Conservation (phyloP, 106 monocot genomes). For the Platanthera zijinensis region DNA sequence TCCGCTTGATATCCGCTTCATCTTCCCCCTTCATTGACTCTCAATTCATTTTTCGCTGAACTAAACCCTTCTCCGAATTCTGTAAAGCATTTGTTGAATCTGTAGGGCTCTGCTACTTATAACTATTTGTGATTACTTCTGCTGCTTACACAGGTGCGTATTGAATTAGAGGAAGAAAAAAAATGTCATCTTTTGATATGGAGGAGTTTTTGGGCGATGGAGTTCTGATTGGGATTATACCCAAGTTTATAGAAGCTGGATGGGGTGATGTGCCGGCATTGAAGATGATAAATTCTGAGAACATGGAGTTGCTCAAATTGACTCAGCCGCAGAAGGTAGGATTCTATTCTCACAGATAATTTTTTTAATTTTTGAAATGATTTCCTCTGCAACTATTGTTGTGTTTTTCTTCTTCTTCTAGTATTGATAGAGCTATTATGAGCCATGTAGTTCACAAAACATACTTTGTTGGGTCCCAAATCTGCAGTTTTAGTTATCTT, state of each 20-base stretch:
- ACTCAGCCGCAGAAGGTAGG: conserved; percentile 20
- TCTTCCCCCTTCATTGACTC: too few relatives aligned
- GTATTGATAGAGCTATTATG: too few relatives aligned
- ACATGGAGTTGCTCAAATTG: conserved; percentile 19
- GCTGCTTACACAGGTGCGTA: not conserved
- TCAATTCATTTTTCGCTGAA: too few relatives aligned
- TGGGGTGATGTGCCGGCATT: conserved; percentile 31
- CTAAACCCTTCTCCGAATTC: too few relatives aligned
- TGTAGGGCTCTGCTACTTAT: too few relatives aligned
- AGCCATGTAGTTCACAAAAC: too few relatives aligned
- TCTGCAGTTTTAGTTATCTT: too few relatives aligned
- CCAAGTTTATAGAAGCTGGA: conserved; percentile 17
- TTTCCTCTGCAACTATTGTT: too few relatives aligned
- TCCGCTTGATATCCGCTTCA: too few relatives aligned
- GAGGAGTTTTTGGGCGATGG: conserved; percentile 32
- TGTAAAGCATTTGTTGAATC: too few relatives aligned
- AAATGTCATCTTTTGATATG: conserved; percentile 21
- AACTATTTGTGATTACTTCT: not conserved
- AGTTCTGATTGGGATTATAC: conserved; percentile 16
- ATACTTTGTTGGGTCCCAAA: too few relatives aligned
- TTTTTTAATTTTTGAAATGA: not conserved
- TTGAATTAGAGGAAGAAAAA: not conserved
- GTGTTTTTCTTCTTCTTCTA: too few relatives aligned
- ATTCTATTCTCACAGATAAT: not conserved
- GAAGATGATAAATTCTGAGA: conserved; percentile 19